phyloP scores from a whole-genome alignment of 305 asterid genomes.

The Fraxinus xanthoxyloides region DNA sequence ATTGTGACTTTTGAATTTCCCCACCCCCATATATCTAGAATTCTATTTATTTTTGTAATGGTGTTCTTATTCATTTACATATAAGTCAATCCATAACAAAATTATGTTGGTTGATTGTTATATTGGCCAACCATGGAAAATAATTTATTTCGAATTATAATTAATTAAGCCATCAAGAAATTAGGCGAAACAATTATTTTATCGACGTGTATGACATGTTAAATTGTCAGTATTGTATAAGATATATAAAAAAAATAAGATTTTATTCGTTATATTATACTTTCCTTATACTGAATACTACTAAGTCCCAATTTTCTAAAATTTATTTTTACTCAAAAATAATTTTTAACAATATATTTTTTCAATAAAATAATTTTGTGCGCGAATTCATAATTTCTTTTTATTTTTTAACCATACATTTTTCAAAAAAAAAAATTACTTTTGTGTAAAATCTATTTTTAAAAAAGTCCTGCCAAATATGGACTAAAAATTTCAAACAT shows the following conservation, averaged over 20 bases:
- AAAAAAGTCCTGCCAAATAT: background rate
- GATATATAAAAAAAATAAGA: background rate
- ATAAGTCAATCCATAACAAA: background rate
- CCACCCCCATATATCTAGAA: constrained; percentile 19
- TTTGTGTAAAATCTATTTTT: too few species aligned
- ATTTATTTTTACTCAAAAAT: too few species aligned
- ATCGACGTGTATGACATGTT: background rate
- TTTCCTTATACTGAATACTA: too few species aligned
- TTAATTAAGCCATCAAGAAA: background rate
- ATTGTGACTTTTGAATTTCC: constrained; percentile 26
- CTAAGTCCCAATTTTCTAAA: background rate
- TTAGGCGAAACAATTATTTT: background rate
- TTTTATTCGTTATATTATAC: background rate
- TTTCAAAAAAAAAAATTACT: too few species aligned
- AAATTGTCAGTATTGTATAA: background rate
- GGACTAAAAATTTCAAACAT: background rate
- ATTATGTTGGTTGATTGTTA: background rate
- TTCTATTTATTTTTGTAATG: constrained; percentile 1
- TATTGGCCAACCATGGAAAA: background rate
- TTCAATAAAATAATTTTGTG: too few species aligned
- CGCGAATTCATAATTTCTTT: background rate
- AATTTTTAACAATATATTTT: too few species aligned
- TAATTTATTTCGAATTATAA: background rate
- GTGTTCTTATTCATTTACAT: background rate
- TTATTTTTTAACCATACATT: too few species aligned